Evolutionary conservation across 768 basidiomycete genomes (phyloP).

Genomic region (Psilocybe tampanensis): DNA sequence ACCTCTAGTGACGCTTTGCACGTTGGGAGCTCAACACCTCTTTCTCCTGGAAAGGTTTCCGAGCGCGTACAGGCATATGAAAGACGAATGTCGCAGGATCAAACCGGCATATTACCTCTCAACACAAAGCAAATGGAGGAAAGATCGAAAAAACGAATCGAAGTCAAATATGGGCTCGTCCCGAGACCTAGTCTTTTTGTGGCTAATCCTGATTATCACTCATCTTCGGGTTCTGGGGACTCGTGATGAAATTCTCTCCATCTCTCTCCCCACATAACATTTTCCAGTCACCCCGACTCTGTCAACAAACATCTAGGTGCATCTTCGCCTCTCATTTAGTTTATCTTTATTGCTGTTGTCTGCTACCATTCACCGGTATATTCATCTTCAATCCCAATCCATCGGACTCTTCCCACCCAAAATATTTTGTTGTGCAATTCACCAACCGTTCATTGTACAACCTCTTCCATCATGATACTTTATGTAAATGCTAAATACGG

Average conservation of each 20-base stretch:
- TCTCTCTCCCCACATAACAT: not conserved
- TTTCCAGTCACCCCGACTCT: too few species aligned
- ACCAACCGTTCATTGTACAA: too few species aligned
- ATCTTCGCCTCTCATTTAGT: not conserved
- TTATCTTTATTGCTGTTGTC: too few species aligned
- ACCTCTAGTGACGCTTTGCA: constrained; percentile 10
- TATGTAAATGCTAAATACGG: too few species aligned
- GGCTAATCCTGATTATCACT: constrained; percentile 65
- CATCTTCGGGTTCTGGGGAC: constrained; percentile 11
- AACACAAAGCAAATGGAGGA: constrained; percentile 48
- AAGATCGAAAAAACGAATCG: constrained; percentile 37
- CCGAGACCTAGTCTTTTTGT: constrained; percentile 67
- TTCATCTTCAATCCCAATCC: too few species aligned
- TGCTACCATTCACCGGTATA: too few species aligned
- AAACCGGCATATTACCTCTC: constrained; percentile 31
- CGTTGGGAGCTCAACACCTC: constrained; percentile 4
- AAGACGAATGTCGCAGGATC: constrained; percentile 54
- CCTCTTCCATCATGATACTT: too few species aligned
- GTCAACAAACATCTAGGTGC: not conserved
- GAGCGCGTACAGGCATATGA: constrained; percentile 62
- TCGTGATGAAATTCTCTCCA: not conserved
- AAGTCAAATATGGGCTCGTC: constrained; percentile 66
- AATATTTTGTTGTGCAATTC: too few species aligned
- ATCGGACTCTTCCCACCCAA: too few species aligned
- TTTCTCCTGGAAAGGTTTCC: constrained; percentile 34